A percentile compares a stretch with the other conserved stretches of the same genome.
phyloP scores from a whole-genome alignment of 2,329 filamentous ascomycete genomes.

The Fusarium solani-melongenae region DNA sequence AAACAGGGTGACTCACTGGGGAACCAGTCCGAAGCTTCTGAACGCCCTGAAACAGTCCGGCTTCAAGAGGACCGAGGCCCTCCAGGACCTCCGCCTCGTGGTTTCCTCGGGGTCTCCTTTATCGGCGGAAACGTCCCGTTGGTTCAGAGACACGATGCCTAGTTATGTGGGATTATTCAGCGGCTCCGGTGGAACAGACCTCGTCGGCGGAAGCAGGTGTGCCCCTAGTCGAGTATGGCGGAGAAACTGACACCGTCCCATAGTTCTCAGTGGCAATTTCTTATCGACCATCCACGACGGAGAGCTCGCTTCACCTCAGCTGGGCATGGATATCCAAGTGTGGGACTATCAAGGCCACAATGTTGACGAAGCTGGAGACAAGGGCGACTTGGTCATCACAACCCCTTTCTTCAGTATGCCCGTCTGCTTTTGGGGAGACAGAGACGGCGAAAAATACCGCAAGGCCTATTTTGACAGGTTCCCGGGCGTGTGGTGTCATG shows the following conservation, averaged over 20 bases:
- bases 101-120: neutral
- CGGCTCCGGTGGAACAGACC: neutral
- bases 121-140: neutral
- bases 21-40: neutral
- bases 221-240: neutral
- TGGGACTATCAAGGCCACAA: neutral
- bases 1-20: neutral
- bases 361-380: neutral
- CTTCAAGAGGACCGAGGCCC: neutral
- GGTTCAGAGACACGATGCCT: neutral
- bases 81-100: neutral
- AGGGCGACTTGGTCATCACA: neutral
- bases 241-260: neutral
- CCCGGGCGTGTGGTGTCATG: neutral
- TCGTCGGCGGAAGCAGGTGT: neutral
- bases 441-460: neutral
- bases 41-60: neutral
- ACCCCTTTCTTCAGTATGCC: neutral
- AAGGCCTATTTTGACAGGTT: constrained; percentile 1
- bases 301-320: neutral
- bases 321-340: neutral
- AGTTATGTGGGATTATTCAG: neutral
- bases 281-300: neutral
- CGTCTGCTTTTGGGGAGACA: constrained; percentile 3
- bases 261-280: neutral